Conservation (phyloP, 2,329 filamentous ascomycete genomes). For the Monosporascus sp. region DNA sequence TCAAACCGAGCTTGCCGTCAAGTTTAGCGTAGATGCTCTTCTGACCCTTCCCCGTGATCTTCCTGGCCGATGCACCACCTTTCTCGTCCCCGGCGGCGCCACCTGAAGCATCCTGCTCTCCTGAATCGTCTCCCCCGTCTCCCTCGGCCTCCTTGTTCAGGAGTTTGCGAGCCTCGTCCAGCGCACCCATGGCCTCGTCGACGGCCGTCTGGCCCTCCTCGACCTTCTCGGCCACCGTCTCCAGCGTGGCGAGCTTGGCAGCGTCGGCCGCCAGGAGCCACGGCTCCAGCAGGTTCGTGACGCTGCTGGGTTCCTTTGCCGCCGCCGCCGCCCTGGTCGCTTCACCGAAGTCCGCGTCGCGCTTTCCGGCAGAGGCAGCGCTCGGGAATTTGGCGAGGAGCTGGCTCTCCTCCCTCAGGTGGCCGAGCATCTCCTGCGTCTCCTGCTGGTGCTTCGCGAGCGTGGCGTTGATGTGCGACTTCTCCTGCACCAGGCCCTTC, state of each 20-base stretch:
- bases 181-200: constrained; percentile 43
- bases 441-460: constrained; percentile 49
- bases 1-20: constrained; percentile 49
- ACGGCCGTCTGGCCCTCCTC: constrained; percentile 54
- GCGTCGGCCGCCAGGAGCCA: constrained; percentile 58
- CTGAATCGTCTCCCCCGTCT: constrained; percentile 12
- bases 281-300: constrained; percentile 42
- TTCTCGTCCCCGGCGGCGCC: constrained; percentile 14
- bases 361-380: constrained; percentile 26
- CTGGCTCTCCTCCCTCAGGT: constrained; percentile 57
- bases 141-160: constrained; percentile 27
- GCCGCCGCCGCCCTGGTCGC: constrained; percentile 30
- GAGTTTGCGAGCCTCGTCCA: constrained; percentile 46
- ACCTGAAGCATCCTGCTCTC: background rate
- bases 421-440: constrained; percentile 43
- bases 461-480: constrained; percentile 47
- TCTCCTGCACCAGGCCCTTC: constrained; percentile 52
- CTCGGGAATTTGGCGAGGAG: constrained; percentile 49
- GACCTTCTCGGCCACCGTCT: constrained; percentile 53
- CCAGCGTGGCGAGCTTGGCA: constrained; percentile 53
- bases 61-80: constrained; percentile 13
- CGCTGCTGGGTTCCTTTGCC: constrained; percentile 30
- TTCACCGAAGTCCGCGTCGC: constrained; percentile 39
- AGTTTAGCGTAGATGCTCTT: constrained; percentile 43
- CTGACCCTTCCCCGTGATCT: constrained; percentile 17